Evolutionary conservation across 257 asterid genomes (phyloP).

Genomic region (Rehmannia glutinosa): DNA sequence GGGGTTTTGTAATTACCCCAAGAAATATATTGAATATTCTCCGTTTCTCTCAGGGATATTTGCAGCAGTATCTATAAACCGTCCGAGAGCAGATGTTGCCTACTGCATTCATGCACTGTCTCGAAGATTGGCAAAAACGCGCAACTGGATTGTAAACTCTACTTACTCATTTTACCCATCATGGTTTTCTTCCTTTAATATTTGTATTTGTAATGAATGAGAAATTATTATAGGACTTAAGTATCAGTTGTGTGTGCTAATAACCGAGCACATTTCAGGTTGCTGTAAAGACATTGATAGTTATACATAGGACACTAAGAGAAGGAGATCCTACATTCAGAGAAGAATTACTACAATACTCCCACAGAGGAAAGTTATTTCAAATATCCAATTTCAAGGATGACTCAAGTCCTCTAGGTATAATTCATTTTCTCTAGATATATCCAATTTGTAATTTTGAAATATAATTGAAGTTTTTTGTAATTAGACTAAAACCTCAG

Average conservation of each 20-base stretch:
- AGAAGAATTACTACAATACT: conserved; percentile 59
- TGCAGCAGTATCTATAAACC: conserved; percentile 45
- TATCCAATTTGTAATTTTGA: no score
- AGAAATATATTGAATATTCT: background rate
- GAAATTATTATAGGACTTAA: background rate
- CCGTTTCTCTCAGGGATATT: conserved; percentile 36
- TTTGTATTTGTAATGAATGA: no score
- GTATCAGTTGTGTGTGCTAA: background rate
- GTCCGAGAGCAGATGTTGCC: conserved; percentile 76
- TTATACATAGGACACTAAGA: conserved; percentile 61
- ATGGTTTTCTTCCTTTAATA: no score
- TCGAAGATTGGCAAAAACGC: conserved; percentile 57
- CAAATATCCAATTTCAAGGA: conserved; percentile 75
- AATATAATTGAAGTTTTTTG: no score
- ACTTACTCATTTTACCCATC: background rate
- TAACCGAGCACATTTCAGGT: conserved; percentile 33
- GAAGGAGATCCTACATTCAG: conserved; percentile 74
- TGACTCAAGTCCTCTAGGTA: conserved; percentile 64
- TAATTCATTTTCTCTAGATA: no score
- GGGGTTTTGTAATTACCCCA: no score
- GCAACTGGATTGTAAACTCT: conserved; percentile 59
- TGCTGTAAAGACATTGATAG: conserved; percentile 59
- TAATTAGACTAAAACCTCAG: background rate
- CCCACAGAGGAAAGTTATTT: conserved; percentile 54
- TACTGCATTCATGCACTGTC: conserved; percentile 73